These are phyloP conservation scores for Schwanniomyces pseudopolymorphus DNA, from an alignment of 805 yeast genomes.

Conservation along the genomic window DNA sequence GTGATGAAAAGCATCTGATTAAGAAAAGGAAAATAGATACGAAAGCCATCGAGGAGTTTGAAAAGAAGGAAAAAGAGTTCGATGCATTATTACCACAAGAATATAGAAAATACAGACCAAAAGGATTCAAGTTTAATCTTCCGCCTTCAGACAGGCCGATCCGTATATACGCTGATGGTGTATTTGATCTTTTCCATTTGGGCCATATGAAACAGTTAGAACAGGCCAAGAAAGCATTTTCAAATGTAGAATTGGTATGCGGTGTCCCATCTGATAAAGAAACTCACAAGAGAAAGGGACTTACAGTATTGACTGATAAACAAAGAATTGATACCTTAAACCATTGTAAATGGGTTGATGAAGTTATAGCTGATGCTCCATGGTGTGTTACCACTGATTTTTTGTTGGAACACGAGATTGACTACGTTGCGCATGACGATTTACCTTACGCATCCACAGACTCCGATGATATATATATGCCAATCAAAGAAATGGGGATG, in stretches of 20 bases:
- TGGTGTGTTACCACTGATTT: slow-evolving; percentile 91
- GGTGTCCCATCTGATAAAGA: slow-evolving; percentile 90
- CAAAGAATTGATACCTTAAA: slow-evolving; percentile 89
- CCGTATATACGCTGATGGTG: slow-evolving; percentile 97
- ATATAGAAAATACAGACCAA: slow-evolving; percentile 74
- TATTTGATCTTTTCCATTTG: slow-evolving; percentile 91
- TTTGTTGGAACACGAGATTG: slow-evolving; percentile 74
- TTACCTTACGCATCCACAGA: slow-evolving; percentile 90
- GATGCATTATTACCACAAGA: slow-evolving; percentile 69
- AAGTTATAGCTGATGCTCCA: slow-evolving; percentile 91
- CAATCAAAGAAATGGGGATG: slow-evolving; percentile 87
- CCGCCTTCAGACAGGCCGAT: slow-evolving; percentile 88
- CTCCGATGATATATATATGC: slow-evolving; percentile 87
- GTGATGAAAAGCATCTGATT: slow-evolving; percentile 9
- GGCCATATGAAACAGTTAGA: slow-evolving; percentile 98
- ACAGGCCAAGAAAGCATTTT: slow-evolving; percentile 90
- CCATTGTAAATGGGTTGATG: slow-evolving; percentile 98
- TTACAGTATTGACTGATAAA: slow-evolving; percentile 84
- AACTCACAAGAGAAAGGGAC: slow-evolving; percentile 89
- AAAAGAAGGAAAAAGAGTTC: slow-evolving; percentile 54
- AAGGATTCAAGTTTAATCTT: slow-evolving; percentile 70
- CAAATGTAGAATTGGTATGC: slow-evolving; percentile 80
- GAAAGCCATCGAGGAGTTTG: slow-evolving; percentile 28
- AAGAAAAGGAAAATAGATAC: slow-evolving; percentile 26
- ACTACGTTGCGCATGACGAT: slow-evolving; percentile 97